Conservation (phyloP, 345 rosid species). For the Cardamine chenopodiifolia region DNA sequence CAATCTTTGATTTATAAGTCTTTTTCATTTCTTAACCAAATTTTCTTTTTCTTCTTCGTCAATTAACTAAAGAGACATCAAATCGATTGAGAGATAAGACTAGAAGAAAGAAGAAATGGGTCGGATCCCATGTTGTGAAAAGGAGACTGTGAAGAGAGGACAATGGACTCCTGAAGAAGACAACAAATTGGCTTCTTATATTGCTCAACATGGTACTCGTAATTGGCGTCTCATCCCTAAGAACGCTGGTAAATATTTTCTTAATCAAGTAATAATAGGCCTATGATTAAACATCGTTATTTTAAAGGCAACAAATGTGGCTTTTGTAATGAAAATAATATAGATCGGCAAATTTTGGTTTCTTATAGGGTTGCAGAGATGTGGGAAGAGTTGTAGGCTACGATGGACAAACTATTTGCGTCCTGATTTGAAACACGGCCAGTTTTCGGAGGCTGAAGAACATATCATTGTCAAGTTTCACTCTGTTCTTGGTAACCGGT, state of each 20-base stretch:
- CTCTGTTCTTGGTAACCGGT: slow-evolving; percentile 93
- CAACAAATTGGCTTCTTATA: slow-evolving; percentile 88
- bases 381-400: slow-evolving; percentile 91
- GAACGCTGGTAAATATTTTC: slow-evolving; percentile 62
- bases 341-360: background rate
- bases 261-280: background rate
- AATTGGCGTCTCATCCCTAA: slow-evolving; percentile 98
- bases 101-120: slow-evolving; percentile 56
- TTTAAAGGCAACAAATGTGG: background rate
- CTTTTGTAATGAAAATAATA: background rate
- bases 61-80: slow-evolving; percentile 31
- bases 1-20: slow-evolving; percentile 37
- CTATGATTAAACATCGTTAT: background rate
- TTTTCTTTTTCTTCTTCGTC: background rate
- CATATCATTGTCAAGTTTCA: slow-evolving; percentile 84
- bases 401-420: slow-evolving; percentile 92
- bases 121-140: slow-evolving; percentile 93
- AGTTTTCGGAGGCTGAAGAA: slow-evolving; percentile 74
- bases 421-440: slow-evolving; percentile 86
- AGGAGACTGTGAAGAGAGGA: slow-evolving; percentile 88
- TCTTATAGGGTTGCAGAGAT: slow-evolving; percentile 73
- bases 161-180: slow-evolving; percentile 99
- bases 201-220: slow-evolving; percentile 90
- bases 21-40: slow-evolving; percentile 4
- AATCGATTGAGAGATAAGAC: background rate